Percentiles rank a stretch among this genome's conserved stretches.
Evolutionary conservation across 225 moss, liverwort and hornwort species (phyloP).

Genomic region (Pseudoscleropodium purum): DNA sequence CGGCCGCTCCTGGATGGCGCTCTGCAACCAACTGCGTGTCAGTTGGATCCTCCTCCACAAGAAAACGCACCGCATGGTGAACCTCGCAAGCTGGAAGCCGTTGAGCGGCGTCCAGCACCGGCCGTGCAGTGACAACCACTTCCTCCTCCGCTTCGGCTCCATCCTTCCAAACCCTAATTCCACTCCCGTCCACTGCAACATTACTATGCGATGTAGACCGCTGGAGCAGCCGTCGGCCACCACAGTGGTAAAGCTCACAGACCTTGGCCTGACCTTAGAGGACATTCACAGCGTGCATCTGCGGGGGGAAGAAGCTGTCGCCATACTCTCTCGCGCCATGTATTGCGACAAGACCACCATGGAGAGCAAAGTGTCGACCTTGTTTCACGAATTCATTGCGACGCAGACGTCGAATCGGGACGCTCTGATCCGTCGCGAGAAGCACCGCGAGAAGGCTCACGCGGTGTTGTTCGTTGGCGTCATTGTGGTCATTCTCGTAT

Average conservation of each 20-base stretch:
- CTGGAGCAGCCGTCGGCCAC: neutral
- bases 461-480: conserved; percentile 4
- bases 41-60: conserved; percentile 82
- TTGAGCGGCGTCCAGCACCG: conserved; percentile 48
- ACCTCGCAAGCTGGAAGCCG: conserved; percentile 77
- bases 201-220: conserved; percentile 56
- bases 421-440: conserved; percentile 1
- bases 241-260: conserved; percentile 42
- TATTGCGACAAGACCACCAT: conserved; percentile 35
- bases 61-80: conserved; percentile 59
- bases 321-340: conserved; percentile 37
- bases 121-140: conserved; percentile 49
- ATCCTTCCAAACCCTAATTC: conserved; percentile 42
- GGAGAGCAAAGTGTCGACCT: conserved; percentile 26
- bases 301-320: conserved; percentile 50
- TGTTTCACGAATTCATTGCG: conserved; percentile 47
- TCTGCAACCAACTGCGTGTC: conserved; percentile 72
- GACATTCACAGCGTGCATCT: conserved; percentile 46
- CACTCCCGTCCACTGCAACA: conserved; percentile 64
- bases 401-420: conserved; percentile 10
- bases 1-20: conserved; percentile 59
- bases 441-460: neutral
- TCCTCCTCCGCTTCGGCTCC: conserved; percentile 66
- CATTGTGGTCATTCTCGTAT: neutral
- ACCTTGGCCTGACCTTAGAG: conserved; percentile 62